Base-by-base conservation (phyloP, 257 asterid genomes). In the Craterostigma plantagineum region DNA sequence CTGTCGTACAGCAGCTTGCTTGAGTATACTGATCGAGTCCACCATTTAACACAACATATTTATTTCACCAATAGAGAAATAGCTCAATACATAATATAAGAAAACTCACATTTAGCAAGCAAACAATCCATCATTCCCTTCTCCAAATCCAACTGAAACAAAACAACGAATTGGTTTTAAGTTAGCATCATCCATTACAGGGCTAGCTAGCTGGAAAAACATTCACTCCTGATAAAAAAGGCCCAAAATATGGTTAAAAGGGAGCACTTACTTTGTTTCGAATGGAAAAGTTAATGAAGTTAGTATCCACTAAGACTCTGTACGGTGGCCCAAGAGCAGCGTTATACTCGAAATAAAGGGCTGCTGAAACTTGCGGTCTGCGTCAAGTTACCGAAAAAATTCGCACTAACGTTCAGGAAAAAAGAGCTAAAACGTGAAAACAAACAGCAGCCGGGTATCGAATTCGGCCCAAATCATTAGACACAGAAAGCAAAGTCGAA, bases 121-220 rank as follows among this genome's bases (percentile, higher is more conserved):
- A 90, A 75, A 79, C 98, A 90, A 55, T 90, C 93, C 95, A 90
- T 75, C 98, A 90, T 90, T 30, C 73, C 98, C 54, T 83, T 83
- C 92, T 72, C 87, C 75, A 90, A 55, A 63, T 83, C 93, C 79
- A 90, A 69, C 98, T 83, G 61, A 75, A 53, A 35, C 9, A 45
- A 35, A 34, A 35, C 10, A 16, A 40, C 10, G 15, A 14, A 14
- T 40, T 8, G 10, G 13, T 7, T 11, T 1, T 40, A 16, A 10
- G 12, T 41, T 11, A 1, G 15, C 45, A 41, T 11, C 13, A 41
- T 8, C 4, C 2, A 15, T 38, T 44, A 46, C 15, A 48, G 40
- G 43, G 38, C 33, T 14, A 8, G 18, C 15, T 38, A 33, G 33
- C 16, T 8, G 18, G 34, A n/a, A 41, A 16, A 42, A 1, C 38